phyloP scores from a whole-genome alignment of 116 monocot species.

The Cymodocea nodosa region DNA sequence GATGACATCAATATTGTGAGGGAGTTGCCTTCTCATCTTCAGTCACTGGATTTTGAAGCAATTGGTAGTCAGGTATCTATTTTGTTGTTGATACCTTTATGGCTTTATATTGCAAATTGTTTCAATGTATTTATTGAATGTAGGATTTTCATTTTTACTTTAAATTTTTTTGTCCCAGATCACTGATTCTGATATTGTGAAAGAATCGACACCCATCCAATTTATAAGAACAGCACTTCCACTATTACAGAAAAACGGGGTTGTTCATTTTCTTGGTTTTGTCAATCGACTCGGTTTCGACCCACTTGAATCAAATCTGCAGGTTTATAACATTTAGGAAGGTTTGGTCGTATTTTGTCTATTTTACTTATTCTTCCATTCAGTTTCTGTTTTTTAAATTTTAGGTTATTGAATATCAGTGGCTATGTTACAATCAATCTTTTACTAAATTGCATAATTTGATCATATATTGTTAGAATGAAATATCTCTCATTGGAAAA shows the following conservation, averaged over 20 bases:
- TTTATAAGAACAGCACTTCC: constrained; percentile 51
- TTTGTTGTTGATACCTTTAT: not conserved
- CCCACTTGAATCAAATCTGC: constrained; percentile 52
- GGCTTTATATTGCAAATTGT: not conserved
- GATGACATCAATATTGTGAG: constrained; percentile 65
- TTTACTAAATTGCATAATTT: too few relatives aligned
- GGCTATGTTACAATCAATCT: too few relatives aligned
- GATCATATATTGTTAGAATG: too few relatives aligned
- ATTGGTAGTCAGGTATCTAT: constrained; percentile 64
- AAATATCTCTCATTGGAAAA: too few relatives aligned
- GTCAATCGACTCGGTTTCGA: constrained; percentile 88
- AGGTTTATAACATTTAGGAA: constrained; percentile 29
- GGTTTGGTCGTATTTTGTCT: constrained; percentile 4
- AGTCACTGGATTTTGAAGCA: constrained; percentile 51
- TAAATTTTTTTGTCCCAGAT: constrained; percentile 25
- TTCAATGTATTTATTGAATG: not conserved
- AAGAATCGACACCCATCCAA: constrained; percentile 53
- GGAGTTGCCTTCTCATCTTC: constrained; percentile 60
- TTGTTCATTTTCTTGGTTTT: constrained; percentile 89
- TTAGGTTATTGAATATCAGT: not conserved
- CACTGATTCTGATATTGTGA: constrained; percentile 69
- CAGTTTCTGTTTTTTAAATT: not conserved
- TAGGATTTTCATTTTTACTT: not conserved
- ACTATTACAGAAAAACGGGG: constrained; percentile 41
- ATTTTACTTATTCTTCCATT: not conserved